Conservation (phyloP, 2,329 filamentous ascomycete species). For the Nothomitra cinnamomea region DNA sequence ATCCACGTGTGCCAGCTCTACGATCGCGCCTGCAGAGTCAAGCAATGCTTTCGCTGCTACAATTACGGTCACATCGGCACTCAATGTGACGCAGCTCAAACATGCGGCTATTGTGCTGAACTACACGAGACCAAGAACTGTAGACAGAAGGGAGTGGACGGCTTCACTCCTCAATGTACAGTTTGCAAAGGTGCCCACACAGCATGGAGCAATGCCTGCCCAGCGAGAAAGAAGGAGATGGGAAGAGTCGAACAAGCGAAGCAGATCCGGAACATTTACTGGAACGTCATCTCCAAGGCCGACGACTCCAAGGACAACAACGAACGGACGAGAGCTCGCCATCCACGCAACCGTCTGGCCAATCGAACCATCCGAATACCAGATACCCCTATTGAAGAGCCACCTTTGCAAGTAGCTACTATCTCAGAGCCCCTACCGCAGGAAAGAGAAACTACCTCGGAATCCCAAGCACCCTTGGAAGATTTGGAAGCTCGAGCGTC, state of each 20-base stretch:
- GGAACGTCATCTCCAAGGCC: slow-evolving; percentile 9
- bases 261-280: slow-evolving; percentile 11
- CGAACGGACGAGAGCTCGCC: neutral
- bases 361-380: neutral
- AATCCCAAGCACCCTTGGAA: neutral
- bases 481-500: neutral
- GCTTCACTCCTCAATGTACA: slow-evolving; percentile 13
- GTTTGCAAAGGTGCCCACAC: slow-evolving; percentile 15
- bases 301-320: slow-evolving; percentile 6
- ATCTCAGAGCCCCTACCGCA: too few species aligned
- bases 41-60: slow-evolving; percentile 15
- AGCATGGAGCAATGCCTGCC: slow-evolving; percentile 16
- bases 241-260: slow-evolving; percentile 13
- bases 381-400: neutral
- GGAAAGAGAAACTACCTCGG: neutral
- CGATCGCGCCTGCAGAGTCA: slow-evolving; percentile 15
- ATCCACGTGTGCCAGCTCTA: slow-evolving; percentile 15
- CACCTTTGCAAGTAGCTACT: too few species aligned
- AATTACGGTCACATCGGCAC: slow-evolving; percentile 15
- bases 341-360: neutral
- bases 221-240: slow-evolving; percentile 14
- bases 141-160: slow-evolving; percentile 11
- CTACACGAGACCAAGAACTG: slow-evolving; percentile 14
- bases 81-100: slow-evolving; percentile 13
- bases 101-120: slow-evolving; percentile 15